phyloP scores from a whole-genome alignment of 2,329 filamentous ascomycete genomes.

The Penicillium polonicum region DNA sequence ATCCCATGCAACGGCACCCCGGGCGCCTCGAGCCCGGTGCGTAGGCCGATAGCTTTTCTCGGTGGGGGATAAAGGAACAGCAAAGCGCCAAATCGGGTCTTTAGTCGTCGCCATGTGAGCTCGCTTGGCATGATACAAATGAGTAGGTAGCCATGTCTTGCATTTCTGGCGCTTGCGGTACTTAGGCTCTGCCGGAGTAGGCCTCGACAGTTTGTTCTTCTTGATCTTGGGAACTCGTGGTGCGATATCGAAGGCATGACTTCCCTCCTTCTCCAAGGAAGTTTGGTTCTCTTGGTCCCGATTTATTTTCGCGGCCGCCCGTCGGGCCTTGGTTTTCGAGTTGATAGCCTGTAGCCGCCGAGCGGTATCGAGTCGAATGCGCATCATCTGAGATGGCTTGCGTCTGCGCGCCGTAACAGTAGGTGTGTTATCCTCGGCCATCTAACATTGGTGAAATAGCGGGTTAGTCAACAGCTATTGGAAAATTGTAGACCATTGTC shows the following conservation, averaged over 20 bases:
- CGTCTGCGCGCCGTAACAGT: conserved; percentile 61
- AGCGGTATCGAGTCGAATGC: conserved; percentile 69
- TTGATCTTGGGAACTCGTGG: conserved; percentile 63
- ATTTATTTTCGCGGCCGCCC: conserved; percentile 46
- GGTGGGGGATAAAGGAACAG: conserved; percentile 78
- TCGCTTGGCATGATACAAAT: conserved; percentile 89
- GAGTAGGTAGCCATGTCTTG: conserved; percentile 94
- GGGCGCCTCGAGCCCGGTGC: conserved; percentile 72
- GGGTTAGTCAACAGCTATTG: background rate
- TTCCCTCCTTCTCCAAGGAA: conserved; percentile 25
- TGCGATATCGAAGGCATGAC: conserved; percentile 38
- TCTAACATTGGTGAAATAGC: conserved; percentile 49
- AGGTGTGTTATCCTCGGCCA: conserved; percentile 88
- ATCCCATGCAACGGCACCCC: conserved; percentile 85
- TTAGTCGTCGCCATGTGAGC: conserved; percentile 81
- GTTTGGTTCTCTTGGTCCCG: conserved; percentile 32
- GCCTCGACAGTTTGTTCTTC: conserved; percentile 67
- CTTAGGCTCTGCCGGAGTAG: conserved; percentile 61
- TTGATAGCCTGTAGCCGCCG: conserved; percentile 66
- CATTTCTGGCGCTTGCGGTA: conserved; percentile 81
- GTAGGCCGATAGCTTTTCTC: conserved; percentile 87
- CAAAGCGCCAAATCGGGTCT: conserved; percentile 84
- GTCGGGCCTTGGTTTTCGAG: conserved; percentile 43
- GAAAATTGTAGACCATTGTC: background rate
- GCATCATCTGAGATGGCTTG: conserved; percentile 47